A percentile compares a stretch with the other conserved stretches of the same genome.
These are phyloP conservation scores for Gamarada debralockiae DNA, from an alignment of 495 filamentous ascomycete genomes.

Conservation along the genomic window DNA sequence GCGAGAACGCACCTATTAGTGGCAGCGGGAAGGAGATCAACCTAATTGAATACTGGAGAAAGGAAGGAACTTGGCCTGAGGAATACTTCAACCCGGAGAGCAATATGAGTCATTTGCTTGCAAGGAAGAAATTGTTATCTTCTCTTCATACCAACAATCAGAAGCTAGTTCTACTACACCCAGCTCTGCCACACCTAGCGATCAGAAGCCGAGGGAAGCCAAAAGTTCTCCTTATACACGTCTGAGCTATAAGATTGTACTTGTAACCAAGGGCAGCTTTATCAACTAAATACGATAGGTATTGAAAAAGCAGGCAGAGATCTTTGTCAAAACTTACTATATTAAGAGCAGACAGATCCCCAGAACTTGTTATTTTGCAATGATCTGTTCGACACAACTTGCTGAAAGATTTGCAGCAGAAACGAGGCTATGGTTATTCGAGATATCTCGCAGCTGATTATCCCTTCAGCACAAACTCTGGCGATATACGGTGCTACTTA, in stretches of 20 bases:
- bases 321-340: constrained; percentile 28
- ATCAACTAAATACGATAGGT: constrained; percentile 31
- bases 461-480: constrained; percentile 35
- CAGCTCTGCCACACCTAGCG: constrained; percentile 34
- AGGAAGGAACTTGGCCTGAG: constrained; percentile 26
- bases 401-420: constrained; percentile 25
- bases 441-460: constrained; percentile 36
- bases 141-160: constrained; percentile 32
- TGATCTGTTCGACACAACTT: constrained; percentile 30
- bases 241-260: constrained; percentile 28
- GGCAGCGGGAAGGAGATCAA: neutral
- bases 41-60: constrained; percentile 2
- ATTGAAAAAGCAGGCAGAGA: constrained; percentile 27
- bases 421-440: constrained; percentile 36
- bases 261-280: constrained; percentile 35
- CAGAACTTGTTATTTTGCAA: constrained; percentile 34
- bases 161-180: constrained; percentile 23
- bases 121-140: constrained; percentile 31
- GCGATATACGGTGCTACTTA: constrained; percentile 25
- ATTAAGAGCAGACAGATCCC: constrained; percentile 28
- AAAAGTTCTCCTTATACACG: constrained; percentile 38
- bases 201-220: constrained; percentile 31
- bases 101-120: constrained; percentile 22
- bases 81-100: constrained; percentile 27
- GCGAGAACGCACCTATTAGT: neutral